Percentiles rank a stretch among this genome's conserved stretches.
phyloP scores from a whole-genome alignment of 2,329 filamentous ascomycete genomes.

The Penicillium sp. region DNA sequence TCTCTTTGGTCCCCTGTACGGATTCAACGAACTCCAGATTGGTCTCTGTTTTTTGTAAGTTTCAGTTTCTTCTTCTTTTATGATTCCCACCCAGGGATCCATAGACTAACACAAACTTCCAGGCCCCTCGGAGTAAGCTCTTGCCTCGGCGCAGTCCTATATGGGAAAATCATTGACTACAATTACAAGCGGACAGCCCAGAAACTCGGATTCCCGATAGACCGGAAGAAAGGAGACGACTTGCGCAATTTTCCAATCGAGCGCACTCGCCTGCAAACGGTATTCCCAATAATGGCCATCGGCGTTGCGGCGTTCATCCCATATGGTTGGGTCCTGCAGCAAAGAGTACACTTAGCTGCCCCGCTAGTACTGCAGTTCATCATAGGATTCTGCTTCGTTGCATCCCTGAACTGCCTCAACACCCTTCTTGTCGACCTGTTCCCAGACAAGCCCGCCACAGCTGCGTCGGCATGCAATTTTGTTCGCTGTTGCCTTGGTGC shows the following conservation, averaged over 20 bases:
- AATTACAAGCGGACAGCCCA: conserved; percentile 24
- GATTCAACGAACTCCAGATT: conserved; percentile 31
- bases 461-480: conserved; percentile 32
- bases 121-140: conserved; percentile 25
- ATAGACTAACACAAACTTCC: background rate
- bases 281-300: conserved; percentile 28
- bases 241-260: conserved; percentile 47
- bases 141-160: conserved; percentile 22
- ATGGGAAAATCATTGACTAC: conserved; percentile 25
- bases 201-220: conserved; percentile 14
- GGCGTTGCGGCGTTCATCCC: conserved; percentile 28
- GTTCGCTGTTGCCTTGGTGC: conserved; percentile 33
- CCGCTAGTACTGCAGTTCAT: conserved; percentile 36
- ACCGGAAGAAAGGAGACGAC: conserved; percentile 42
- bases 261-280: conserved; percentile 28
- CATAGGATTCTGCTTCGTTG: conserved; percentile 29
- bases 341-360: conserved; percentile 21
- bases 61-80: background rate
- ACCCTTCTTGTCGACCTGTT: conserved; percentile 36
- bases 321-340: conserved; percentile 35
- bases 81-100: too few relatives aligned
- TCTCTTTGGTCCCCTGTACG: conserved; percentile 40
- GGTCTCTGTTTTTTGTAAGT: conserved; percentile 30
- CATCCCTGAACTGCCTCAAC: conserved; percentile 24
- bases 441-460: conserved; percentile 27